Conservation (phyloP, 2,329 filamentous ascomycete genomes). For the Alternaria ventricosa region DNA sequence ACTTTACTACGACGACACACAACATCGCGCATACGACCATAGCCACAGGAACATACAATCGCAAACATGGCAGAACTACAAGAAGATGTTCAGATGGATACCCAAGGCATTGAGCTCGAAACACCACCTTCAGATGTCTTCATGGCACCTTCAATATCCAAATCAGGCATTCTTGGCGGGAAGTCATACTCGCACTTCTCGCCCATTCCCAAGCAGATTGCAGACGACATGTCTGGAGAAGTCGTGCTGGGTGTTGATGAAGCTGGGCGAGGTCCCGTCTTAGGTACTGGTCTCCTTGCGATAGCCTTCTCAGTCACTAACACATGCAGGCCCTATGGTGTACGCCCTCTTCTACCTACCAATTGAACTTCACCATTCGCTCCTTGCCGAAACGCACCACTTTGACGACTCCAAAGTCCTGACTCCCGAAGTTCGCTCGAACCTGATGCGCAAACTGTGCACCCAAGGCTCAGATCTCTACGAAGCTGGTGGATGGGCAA, state of each 20-base stretch:
- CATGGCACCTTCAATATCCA: constrained; percentile 56
- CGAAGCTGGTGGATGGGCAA: constrained; percentile 80
- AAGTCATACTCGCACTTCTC: constrained; percentile 58
- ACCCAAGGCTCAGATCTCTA: constrained; percentile 65
- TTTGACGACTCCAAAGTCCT: constrained; percentile 97
- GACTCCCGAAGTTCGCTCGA: constrained; percentile 76
- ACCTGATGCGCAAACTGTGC: constrained; percentile 76
- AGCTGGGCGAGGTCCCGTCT: constrained; percentile 90
- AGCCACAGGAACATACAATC: neutral
- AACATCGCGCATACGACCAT: neutral
- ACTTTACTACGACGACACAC: constrained; percentile 9
- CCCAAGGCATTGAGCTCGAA: constrained; percentile 45
- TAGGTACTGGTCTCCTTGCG: constrained; percentile 64
- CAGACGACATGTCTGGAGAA: constrained; percentile 57
- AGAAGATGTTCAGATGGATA: constrained; percentile 44
- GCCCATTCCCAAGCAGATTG: constrained; percentile 50
- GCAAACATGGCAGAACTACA: constrained; percentile 34
- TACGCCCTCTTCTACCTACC: constrained; percentile 75
- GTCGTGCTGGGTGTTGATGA: constrained; percentile 92
- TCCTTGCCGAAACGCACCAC: constrained; percentile 79
- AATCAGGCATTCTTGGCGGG: constrained; percentile 49
- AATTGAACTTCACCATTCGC: constrained; percentile 68
- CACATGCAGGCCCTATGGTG: constrained; percentile 68
- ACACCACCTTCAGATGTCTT: constrained; percentile 51
- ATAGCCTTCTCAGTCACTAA: constrained; percentile 10